A percentile compares a stretch with the other conserved stretches of the same genome.
Evolutionary conservation across 345 rosid genomes (phyloP).

Genomic region (Pelargonium nanum): DNA sequence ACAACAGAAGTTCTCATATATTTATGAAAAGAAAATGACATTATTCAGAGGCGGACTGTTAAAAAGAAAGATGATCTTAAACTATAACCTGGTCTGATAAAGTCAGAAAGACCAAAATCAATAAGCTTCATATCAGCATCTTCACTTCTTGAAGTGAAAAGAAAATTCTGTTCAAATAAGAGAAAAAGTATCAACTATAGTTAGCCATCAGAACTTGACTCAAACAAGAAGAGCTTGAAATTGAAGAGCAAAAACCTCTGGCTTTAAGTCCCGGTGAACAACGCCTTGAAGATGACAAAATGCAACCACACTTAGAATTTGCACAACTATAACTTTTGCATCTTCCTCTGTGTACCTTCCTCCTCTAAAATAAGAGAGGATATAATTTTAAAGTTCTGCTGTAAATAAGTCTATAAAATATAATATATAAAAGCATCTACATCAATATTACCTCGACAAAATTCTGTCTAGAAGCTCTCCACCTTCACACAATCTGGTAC

Average conservation of each 20-base stretch:
- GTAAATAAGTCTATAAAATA: constrained; percentile 3
- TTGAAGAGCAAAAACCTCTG: constrained; percentile 47
- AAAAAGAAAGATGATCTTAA: constrained; percentile 4
- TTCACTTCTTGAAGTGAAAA: constrained; percentile 73
- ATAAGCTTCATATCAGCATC: constrained; percentile 72
- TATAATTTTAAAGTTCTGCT: too few species aligned
- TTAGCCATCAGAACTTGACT: neutral
- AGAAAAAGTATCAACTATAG: constrained; percentile 15
- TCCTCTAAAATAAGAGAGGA: too few species aligned
- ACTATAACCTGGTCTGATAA: constrained; percentile 52
- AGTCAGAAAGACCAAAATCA: constrained; percentile 97
- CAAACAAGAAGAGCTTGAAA: neutral
- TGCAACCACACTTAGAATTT: constrained; percentile 78
- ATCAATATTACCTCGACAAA: constrained; percentile 59
- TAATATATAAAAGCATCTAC: neutral
- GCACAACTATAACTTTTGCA: constrained; percentile 67
- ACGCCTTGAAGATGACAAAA: constrained; percentile 98
- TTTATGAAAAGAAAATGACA: neutral
- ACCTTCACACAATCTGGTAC: constrained; percentile 79
- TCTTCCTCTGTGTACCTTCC: constrained; percentile 95
- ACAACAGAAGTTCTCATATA: neutral
- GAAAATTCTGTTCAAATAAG: constrained; percentile 98
- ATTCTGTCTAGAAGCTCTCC: constrained; percentile 97
- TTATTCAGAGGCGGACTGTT: neutral
- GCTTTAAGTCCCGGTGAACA: constrained; percentile 96